Conservation (phyloP, 2,329 filamentous ascomycete species). For the Colletotrichum tabaci region DNA sequence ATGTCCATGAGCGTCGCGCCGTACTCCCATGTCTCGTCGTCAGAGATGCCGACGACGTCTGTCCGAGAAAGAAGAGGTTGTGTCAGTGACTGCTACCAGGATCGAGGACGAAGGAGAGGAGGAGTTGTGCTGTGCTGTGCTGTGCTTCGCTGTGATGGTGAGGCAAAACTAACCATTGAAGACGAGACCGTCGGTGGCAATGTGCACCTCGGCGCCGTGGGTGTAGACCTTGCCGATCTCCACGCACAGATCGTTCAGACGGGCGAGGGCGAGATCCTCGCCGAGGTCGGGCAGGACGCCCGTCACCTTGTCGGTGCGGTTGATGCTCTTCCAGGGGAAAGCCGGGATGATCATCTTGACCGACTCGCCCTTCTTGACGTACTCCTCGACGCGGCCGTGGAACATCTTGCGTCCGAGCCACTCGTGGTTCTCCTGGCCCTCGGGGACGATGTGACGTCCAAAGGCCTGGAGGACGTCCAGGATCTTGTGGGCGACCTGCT, state of each 20-base stretch:
- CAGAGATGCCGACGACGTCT: slow-evolving; percentile 58
- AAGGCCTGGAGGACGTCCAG: slow-evolving; percentile 35
- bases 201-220: slow-evolving; percentile 57
- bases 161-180: slow-evolving; percentile 43
- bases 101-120: too few relatives aligned
- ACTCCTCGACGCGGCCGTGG: slow-evolving; percentile 37
- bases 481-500: slow-evolving; percentile 39
- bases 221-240: slow-evolving; percentile 56
- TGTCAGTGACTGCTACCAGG: neutral
- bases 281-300: slow-evolving; percentile 58
- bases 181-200: slow-evolving; percentile 60
- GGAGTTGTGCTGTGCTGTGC: rapidly evolving
- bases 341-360: slow-evolving; percentile 43
- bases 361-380: slow-evolving; percentile 36
- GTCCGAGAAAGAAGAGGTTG: slow-evolving; percentile 43
- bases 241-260: slow-evolving; percentile 56
- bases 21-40: slow-evolving; percentile 58
- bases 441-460: slow-evolving; percentile 36
- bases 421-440: slow-evolving; percentile 36
- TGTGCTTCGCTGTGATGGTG: too few relatives aligned
- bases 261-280: slow-evolving; percentile 57
- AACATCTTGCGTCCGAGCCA: slow-evolving; percentile 42
- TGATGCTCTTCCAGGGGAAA: slow-evolving; percentile 46
- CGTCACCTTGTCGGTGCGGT: slow-evolving; percentile 50
- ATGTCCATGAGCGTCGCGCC: slow-evolving; percentile 54